Percentiles rank a stretch among this genome's conserved stretches.
phyloP scores from a whole-genome alignment of 306 rosid species.

The Castanopsis chinensis region DNA sequence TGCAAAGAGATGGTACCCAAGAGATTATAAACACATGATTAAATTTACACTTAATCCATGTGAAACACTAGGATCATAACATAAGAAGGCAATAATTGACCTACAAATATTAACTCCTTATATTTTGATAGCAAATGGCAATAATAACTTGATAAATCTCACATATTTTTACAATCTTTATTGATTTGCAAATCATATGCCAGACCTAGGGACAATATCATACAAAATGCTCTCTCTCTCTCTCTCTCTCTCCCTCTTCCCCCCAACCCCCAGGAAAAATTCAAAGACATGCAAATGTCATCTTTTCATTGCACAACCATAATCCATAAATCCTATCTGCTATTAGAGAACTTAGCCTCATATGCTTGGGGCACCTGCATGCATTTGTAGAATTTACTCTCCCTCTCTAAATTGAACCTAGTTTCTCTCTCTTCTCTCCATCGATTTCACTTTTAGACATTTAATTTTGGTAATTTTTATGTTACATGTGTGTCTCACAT shows the following conservation, averaged over 20 bases:
- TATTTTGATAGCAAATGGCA: neutral
- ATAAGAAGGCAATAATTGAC: neutral
- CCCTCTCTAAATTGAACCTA: no score
- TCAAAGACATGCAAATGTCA: neutral
- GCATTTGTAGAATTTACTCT: slow-evolving; percentile 9
- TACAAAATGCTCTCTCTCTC: neutral
- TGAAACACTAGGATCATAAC: no score
- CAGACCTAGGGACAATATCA: neutral
- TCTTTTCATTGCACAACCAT: neutral
- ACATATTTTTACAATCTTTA: neutral
- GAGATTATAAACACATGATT: no score
- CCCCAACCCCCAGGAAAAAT: neutral
- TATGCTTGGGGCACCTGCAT: slow-evolving; percentile 67
- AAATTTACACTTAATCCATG: no score
- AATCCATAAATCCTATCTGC: slow-evolving; percentile 29
- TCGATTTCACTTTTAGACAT: no score
- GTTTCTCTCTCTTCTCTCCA: no score
- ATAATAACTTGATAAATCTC: neutral
- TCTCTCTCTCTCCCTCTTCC: neutral
- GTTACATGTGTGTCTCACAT: no score
- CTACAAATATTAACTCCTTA: neutral
- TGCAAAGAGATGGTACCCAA: no score
- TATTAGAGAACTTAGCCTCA: slow-evolving; percentile 58
- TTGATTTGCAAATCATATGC: neutral
- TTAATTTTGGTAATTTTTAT: no score